Evolutionary conservation across 352 stramenopile species (phyloP), one percentile per base, ranked within the genome.

Genomic region (Globisporangium paroecandrum): DNA sequence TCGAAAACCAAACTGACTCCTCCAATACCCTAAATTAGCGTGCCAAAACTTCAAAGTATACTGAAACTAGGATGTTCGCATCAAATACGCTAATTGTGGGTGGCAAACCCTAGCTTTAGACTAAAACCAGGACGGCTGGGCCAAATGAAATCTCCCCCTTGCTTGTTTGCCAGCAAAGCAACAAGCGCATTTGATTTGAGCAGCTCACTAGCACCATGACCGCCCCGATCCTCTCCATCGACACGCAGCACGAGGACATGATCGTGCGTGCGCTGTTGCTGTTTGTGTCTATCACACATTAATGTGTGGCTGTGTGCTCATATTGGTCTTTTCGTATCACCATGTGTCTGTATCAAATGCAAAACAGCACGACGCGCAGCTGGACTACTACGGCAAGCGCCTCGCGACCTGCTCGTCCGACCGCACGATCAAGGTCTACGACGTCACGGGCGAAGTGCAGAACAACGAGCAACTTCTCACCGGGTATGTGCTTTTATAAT

Each of bases 351-450:
- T 64, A 9, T 24, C 24, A 25, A 25, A 51, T 24, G 18, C 6
- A 29, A 10, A 24, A 55, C 69, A 97, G 77, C 97, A 99, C 78
- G 98, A 99, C 77, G 95, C 96, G 59, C 96, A 99, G 75, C 82
- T 99, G 65, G 98, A 99, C 82, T 99, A 99, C 83, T 99, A 99
- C 78, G 97, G 95, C 71, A 99, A 98, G 77, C 97, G 98, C 64
- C 85, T 99, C 34, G 98, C 98, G 56, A 99, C 98, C 4, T 98
- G 92, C 73, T 99, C 97, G 43, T 99, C 95, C 6, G 97, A 99
- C 77, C 89, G 96, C 53, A 99, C 96, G 18, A 92, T 99, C 67
- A 99, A 99, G 72, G 92, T 99, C 38, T 99, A 98, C 82, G 95
- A 98, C 70, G 95, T 99, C 61, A 95, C 82, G 27, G 89, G 87